Base-by-base conservation (phyloP, 2,329 filamentous ascomycete genomes). In the Botrytis aclada region DNA sequence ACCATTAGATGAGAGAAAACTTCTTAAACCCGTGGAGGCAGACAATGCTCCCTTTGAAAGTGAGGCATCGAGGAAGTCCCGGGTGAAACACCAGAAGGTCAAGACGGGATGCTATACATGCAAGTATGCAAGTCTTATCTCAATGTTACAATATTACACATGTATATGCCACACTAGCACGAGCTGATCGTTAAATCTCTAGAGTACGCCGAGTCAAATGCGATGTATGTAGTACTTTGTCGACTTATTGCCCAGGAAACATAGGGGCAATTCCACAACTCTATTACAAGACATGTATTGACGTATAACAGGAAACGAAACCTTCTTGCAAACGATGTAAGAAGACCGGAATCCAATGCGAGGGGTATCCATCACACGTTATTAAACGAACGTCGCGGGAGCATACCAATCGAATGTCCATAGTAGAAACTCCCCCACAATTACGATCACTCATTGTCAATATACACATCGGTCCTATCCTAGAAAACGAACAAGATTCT, bases 281-380 rank as follows among this genome's bases (percentile, higher is more conserved):
- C 25, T 12, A 39, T 41, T 3, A 39, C 25, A 56, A 56, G 16
- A 10, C 34, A 37, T 14, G n/a, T 37, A 14, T 65, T 71, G 16
- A 71, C 45, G n/a, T 56, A 71, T n/a, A 25, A 39, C n/a, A 71
- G 69, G 77, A 78, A 71, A 61, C 66, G n/a, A 74, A 75, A 41
- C 77, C 77, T 25, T 47, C 41, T 22, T 78, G 77, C 64, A 58
- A 37, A 25, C 66, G 73, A 41, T 78, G 77, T 47, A 58, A 32
- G 16, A 75, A 70, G 29, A 72, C 74, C 20, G 74, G 74, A 8
- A 66, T 75, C 6, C 58, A 72, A 62, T 78, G 76, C 56, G 74
- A 74, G 25, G 77, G 77, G 2, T 78, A 77, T 69, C 60, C 71
- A 37, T 29, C 43, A 71, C 43, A 41, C 22, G 41, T 20, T 51